Base-by-base conservation (phyloP, 305 asterid species). In the Coffea humblotiana region DNA sequence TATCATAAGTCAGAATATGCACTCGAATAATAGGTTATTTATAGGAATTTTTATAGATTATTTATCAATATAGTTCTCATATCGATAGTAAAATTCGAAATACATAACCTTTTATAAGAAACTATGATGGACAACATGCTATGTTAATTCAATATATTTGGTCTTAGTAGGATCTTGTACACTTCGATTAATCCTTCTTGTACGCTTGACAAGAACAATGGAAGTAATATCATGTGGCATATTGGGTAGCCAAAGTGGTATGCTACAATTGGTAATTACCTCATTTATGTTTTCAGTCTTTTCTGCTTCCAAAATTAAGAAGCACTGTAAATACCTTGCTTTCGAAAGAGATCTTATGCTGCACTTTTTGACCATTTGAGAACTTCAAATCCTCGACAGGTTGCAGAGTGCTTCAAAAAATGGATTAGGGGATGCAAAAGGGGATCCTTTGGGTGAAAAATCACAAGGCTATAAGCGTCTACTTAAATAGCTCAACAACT, bases 211-310 rank as follows among this genome's bases (percentile, higher is more conserved):
- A 68, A 89, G 89, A 80, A 96, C 92, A 67, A 70, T 96, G 37
- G 96, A 92, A 83, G 95, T 96, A 4, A 73, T 91, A 64, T 90
- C 98, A 61, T 82, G 98, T 71, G 96, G 97, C 23, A 89, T 90
- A 78, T 79, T 89, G 56, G 97, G 95, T 72, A 83, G 82, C 85
- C 92, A 89, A 73, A 91, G 86, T 83, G 94, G 97, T 61, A 77
- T 95, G 48, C 77, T 94, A 87, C 97, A 88, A 80, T 71, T 96
- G 98, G 99, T 96, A 92, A 83, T 75, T 60, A 21, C 51, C 9
- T 8, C 27, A 1, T 25, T 45, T 13, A 7, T 0, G 49, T 71
- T 65, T 0, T 29, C 8, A 45, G 58, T 27, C 9, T 48, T 61
- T 54, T 13, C n/a, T 13, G 2, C 6, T 35, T 70, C 23, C 32